These are phyloP conservation scores for Ordospora pajunii DNA, from an alignment of 371 early-diverging fungal species.

Conservation along the genomic window DNA sequence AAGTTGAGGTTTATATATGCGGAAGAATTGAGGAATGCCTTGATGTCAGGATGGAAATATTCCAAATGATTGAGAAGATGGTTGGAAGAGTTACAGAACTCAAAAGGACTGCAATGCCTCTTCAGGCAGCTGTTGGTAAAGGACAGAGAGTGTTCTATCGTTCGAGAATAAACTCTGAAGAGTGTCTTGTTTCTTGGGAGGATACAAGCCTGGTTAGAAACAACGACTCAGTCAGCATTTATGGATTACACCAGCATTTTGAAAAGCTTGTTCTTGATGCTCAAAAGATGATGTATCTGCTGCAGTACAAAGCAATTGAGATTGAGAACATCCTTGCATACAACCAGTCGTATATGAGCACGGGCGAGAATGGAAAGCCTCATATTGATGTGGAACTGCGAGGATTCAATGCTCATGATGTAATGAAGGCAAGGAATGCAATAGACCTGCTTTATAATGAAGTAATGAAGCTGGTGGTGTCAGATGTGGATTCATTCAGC, in stretches of 20 bases:
- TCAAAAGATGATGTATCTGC: slow-evolving; percentile 21
- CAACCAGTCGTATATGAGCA: slow-evolving; percentile 27
- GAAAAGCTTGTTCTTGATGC: slow-evolving; percentile 9
- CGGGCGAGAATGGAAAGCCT: not conserved
- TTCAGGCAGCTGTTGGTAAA: not conserved
- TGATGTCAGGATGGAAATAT: slow-evolving; percentile 18
- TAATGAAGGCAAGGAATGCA: not conserved
- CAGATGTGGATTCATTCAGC: not conserved
- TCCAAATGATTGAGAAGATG: slow-evolving; percentile 26
- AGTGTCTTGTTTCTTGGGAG: slow-evolving; percentile 26
- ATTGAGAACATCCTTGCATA: slow-evolving; percentile 41
- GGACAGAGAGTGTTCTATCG: slow-evolving; percentile 42
- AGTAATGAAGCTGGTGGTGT: not conserved
- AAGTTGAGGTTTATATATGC: slow-evolving; percentile 7
- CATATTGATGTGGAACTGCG: not conserved
- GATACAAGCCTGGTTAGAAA: not conserved
- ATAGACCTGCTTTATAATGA: not conserved
- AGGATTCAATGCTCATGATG: not conserved
- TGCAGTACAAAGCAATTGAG: slow-evolving; percentile 16
- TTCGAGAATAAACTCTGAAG: slow-evolving; percentile 32
- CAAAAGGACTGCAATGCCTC: not conserved
- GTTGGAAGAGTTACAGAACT: not conserved
- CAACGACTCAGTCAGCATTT: not conserved
- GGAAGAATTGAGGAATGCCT: slow-evolving; percentile 9
- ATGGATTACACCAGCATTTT: not conserved